Evolutionary conservation across 2,329 filamentous ascomycete species (phyloP), one percentile per base, ranked within the genome.

Genomic region (Waltergamsia citrina): DNA sequence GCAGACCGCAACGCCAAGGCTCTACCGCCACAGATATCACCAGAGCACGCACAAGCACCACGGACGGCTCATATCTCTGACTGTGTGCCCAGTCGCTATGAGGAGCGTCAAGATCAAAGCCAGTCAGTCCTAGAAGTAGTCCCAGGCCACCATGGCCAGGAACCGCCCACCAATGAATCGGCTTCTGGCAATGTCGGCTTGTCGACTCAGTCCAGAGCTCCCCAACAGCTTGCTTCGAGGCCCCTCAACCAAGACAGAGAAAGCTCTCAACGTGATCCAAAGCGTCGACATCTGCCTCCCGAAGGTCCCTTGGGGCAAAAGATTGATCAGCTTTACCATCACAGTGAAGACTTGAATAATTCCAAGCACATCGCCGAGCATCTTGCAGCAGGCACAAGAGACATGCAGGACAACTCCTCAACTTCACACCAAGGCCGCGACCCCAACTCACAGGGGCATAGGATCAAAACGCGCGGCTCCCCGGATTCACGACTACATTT

Each of bases 321-420:
- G 26, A 50, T 58, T 29, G 46, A 52, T 32, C 41, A 47, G 26
- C 40, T 57, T 2, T 51, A 54, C 33, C 50, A 51, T 4, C 51
- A 59, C 39, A 49, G 52, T 7, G 41, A 56, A 25, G 51, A 54
- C 17, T 47, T 62, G 5, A 48, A 57, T 33, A 46, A 46, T 30
- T 42, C 49, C 14, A 47, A 51, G 20, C 57, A 60, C 38, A 54
- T 55, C 36, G 43, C 52, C 29, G 51, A 57, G 29, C 53, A 59
- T 29, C 42, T 60, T 10, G 45, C 50, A 11, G 47, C 46, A 24
- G 40, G 52, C 32, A 17, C 39, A 32, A 18, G 19, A 21, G 28
- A 12, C 14, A n/a, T 34, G 8, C 7, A 31, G 14, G 16, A 10
- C 22, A 21, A 16, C 5, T 11, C 6, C 20, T 16, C 15, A 18